Evolutionary conservation across 1,284 basidiomycete species (phyloP).

Genomic region (Amylostereum areolatum): DNA sequence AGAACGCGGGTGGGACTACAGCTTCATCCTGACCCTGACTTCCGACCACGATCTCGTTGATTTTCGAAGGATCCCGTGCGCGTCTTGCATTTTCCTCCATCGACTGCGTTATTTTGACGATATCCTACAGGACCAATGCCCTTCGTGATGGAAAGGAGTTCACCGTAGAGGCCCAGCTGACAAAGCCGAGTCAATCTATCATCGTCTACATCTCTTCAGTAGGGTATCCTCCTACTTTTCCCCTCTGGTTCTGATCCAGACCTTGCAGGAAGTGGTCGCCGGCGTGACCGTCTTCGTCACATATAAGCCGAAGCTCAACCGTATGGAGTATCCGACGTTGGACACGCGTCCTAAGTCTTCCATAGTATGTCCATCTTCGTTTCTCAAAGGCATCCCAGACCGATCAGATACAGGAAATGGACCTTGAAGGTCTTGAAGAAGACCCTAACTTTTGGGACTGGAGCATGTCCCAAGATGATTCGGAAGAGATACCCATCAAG

Average conservation of each 20-base stretch:
- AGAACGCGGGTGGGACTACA: constrained; percentile 46
- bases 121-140: constrained; percentile 49
- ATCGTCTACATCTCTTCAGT: constrained; percentile 62
- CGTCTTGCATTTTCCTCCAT: constrained; percentile 1
- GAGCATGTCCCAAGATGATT: constrained; percentile 33
- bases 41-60: constrained; percentile 70
- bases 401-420: constrained; percentile 42
- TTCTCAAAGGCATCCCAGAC: constrained; percentile 1
- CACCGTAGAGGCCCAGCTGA: constrained; percentile 47
- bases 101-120: background rate
- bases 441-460: constrained; percentile 63
- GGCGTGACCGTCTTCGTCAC: constrained; percentile 47
- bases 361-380: constrained; percentile 29
- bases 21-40: constrained; percentile 63
- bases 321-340: constrained; percentile 54
- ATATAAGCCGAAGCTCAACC: constrained; percentile 51
- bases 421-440: constrained; percentile 59
- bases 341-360: constrained; percentile 65
- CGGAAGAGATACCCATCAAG: constrained; percentile 17
- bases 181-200: constrained; percentile 71
- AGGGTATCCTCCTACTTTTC: constrained; percentile 10
- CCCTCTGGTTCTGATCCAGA: background rate
- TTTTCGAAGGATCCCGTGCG: constrained; percentile 70
- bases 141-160: constrained; percentile 55
- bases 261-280: constrained; percentile 57